phyloP scores from a whole-genome alignment of 2,329 filamentous ascomycete species.

The Colletotrichum tropicicola region DNA sequence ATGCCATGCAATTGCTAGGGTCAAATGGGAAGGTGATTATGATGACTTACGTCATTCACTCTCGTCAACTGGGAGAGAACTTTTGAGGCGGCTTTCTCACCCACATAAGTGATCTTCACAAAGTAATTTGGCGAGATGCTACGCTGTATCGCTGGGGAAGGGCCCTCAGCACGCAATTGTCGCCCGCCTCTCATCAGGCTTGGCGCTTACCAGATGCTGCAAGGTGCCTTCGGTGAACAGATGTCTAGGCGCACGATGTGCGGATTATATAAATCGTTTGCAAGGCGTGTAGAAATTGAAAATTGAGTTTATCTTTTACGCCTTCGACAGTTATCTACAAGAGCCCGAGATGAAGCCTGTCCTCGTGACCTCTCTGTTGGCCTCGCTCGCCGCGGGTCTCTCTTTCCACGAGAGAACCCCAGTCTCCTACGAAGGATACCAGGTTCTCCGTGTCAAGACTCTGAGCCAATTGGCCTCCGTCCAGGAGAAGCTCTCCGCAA shows the following conservation, averaged over 20 bases:
- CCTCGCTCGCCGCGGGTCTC: conserved; percentile 8
- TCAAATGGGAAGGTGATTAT: conserved; percentile 14
- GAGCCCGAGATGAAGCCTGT: conserved; percentile 4
- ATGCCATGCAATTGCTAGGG: conserved; percentile 22
- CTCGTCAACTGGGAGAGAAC: neutral
- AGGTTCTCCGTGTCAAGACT: conserved; percentile 48
- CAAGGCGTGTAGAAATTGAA: neutral
- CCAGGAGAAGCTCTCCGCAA: conserved; percentile 29
- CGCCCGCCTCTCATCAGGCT: neutral
- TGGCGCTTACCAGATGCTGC: neutral
- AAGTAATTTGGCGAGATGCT: neutral
- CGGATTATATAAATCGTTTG: neutral
- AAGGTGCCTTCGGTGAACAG: neutral
- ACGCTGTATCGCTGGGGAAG: neutral
- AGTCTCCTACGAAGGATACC: conserved; percentile 53
- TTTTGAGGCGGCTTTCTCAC: neutral
- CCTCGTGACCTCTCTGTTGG: neutral
- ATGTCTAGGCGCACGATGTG: neutral
- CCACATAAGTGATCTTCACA: neutral
- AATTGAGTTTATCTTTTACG: neutral
- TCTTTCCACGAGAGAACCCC: conserved; percentile 1
- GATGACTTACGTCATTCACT: conserved; percentile 7
- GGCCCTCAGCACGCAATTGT: conserved; percentile 10
- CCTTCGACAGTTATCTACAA: neutral
- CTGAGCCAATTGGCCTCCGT: conserved; percentile 29